Conservation (phyloP, 352 stramenopile species). For the Halophytophthora batemanensis region DNA sequence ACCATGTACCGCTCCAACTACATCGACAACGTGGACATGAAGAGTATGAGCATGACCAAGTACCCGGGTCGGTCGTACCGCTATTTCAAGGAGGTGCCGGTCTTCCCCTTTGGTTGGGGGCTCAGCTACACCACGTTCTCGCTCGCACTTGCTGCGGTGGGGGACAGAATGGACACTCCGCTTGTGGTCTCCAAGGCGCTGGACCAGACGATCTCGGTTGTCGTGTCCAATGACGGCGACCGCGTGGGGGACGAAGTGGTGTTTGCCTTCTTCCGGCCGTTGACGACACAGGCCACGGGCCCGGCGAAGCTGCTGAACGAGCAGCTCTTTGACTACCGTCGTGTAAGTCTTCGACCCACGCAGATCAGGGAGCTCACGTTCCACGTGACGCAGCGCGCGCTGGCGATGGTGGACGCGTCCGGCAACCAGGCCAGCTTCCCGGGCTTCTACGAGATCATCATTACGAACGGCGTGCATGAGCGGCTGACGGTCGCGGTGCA, state of each 20-base stretch:
- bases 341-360: conserved; percentile 42
- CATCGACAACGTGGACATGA: conserved; percentile 70
- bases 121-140: conserved; percentile 89
- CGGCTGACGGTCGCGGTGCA: conserved; percentile 64
- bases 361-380: conserved; percentile 40
- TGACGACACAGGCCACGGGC: conserved; percentile 54
- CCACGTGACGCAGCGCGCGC: conserved; percentile 35
- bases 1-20: conserved; percentile 87
- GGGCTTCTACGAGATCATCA: conserved; percentile 71
- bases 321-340: conserved; percentile 70
- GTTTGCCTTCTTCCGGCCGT: conserved; percentile 71
- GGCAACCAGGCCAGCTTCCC: conserved; percentile 56
- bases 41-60: conserved; percentile 89
- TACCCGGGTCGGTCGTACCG: conserved; percentile 89
- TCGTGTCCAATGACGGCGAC: conserved; percentile 57
- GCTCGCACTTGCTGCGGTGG: conserved; percentile 19
- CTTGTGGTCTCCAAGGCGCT: conserved; percentile 32
- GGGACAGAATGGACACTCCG: conserved; percentile 4
- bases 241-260: conserved; percentile 68
- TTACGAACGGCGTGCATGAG: conserved; percentile 71
- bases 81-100: conserved; percentile 87
- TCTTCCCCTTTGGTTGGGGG: conserved; percentile 90
- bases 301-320: conserved; percentile 64
- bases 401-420: conserved; percentile 55
- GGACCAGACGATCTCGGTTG: conserved; percentile 44